Evolutionary conservation across 805 yeast species (phyloP).

Genomic region (Brettanomyces sp.): DNA sequence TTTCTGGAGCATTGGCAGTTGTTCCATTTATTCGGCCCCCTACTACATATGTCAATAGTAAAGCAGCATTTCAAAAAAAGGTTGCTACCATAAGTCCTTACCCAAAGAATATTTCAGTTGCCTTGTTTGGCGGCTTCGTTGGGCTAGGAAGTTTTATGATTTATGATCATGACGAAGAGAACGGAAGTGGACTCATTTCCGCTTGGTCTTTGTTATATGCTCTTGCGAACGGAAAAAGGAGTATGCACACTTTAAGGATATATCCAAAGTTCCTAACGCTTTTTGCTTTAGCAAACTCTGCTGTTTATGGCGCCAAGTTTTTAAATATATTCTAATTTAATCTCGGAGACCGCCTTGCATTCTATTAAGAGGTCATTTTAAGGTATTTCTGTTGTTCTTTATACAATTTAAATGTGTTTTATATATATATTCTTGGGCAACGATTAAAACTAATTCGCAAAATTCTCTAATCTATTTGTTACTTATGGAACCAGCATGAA

Average conservation of each 20-base stretch:
- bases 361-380: too few relatives aligned
- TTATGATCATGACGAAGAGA: constrained; percentile 62
- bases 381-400: not conserved
- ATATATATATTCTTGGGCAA: not conserved
- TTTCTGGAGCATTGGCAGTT: constrained; percentile 26
- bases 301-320: constrained; percentile 62
- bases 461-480: not conserved
- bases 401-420: not conserved
- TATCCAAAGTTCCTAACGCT: constrained; percentile 53
- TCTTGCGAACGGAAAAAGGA: constrained; percentile 57
- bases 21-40: constrained; percentile 16
- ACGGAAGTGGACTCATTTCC: constrained; percentile 71
- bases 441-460: too few relatives aligned
- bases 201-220: constrained; percentile 78
- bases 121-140: constrained; percentile 52
- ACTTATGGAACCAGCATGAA: not conserved
- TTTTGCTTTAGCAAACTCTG: constrained; percentile 53
- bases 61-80: constrained; percentile 4
- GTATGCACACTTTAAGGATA: constrained; percentile 44
- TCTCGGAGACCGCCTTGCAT: too few relatives aligned
- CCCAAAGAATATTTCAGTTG: constrained; percentile 18
- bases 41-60: constrained; percentile 5
- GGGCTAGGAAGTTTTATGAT: constrained; percentile 68
- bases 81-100: constrained; percentile 13
- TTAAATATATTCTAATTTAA: constrained; percentile 24